Conservation (phyloP, 345 rosid genomes). For the Boechera retrofracta region DNA sequence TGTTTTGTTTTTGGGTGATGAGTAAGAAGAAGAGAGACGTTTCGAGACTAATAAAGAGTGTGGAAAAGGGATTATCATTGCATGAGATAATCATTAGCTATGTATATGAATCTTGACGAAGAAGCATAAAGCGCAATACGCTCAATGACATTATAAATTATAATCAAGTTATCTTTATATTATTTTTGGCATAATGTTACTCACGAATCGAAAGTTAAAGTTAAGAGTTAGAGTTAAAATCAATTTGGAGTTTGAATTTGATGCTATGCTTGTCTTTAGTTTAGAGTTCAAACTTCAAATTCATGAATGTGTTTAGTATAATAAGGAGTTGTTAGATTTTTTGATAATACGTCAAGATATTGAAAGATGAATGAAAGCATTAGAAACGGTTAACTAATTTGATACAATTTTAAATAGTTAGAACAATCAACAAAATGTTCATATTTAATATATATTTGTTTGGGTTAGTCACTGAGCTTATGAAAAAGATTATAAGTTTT, state of each 20-base stretch:
- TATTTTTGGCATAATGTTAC: conserved; percentile 5
- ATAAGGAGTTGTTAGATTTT: not conserved
- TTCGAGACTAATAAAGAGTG: conserved; percentile 42
- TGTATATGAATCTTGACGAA: conserved; percentile 59
- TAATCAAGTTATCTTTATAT: conserved; percentile 17
- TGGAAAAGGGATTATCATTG: conserved; percentile 42
- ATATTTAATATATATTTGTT: not conserved
- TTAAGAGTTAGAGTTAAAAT: not conserved
- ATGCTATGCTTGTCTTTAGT: not conserved
- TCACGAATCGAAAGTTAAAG: conserved; percentile 2
- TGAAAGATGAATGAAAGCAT: not conserved
- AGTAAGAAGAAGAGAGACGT: conserved; percentile 34
- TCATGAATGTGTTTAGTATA: not conserved
- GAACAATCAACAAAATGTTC: not conserved
- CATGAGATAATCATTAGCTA: conserved; percentile 54
- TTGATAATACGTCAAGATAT: not conserved
- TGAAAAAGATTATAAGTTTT: not conserved
- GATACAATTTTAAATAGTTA: not conserved
- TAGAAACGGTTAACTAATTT: not conserved
- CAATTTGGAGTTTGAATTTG: not conserved
- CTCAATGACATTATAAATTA: conserved; percentile 36
- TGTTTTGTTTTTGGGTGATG: conserved; percentile 18
- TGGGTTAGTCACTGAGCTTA: not conserved
- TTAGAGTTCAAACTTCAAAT: not conserved
- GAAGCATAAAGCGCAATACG: conserved; percentile 54